Percentiles rank a stretch among this genome's conserved stretches.
Conservation (phyloP, 2,329 filamentous ascomycete species). For the Septoria linicola region DNA sequence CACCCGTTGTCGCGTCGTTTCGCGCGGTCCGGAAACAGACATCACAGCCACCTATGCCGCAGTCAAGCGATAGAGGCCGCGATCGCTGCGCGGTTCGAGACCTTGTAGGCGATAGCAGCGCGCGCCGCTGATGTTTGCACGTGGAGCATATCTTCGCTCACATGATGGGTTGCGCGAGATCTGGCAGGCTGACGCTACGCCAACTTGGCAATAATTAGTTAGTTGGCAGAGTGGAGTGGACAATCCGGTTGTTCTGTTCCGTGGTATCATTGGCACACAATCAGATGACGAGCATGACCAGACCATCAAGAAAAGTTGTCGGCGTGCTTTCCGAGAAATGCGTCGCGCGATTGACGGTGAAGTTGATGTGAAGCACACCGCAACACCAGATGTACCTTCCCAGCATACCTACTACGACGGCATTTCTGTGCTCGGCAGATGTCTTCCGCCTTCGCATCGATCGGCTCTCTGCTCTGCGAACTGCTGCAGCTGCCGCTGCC, state of each 20-base stretch:
- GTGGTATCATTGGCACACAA: conserved; percentile 4
- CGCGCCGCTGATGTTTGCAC: conserved; percentile 9
- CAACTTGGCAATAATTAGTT: no score
- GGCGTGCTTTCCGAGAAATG: background rate
- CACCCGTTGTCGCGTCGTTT: conserved; percentile 4
- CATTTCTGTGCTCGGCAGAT: no score
- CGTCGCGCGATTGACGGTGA: no score
- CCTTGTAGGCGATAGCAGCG: background rate
- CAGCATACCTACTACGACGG: no score
- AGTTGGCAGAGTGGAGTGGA: background rate
- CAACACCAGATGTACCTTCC: no score
- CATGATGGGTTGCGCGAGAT: conserved; percentile 6
- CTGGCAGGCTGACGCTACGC: no score
- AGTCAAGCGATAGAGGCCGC: conserved; percentile 5
- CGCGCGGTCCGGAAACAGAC: conserved; percentile 8
- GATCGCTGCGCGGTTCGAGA: background rate
- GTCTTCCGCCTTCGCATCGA: no score
- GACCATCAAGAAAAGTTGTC: background rate
- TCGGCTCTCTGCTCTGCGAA: no score
- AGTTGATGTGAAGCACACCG: no score
- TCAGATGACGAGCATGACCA: background rate
- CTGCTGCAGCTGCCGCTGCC: no score
- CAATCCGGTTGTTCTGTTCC: background rate
- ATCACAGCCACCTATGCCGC: conserved; percentile 7
- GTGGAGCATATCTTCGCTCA: conserved; percentile 1